Evolutionary conservation across 2,329 filamentous ascomycete genomes (phyloP).

Genomic region (Penicillium palitans): DNA sequence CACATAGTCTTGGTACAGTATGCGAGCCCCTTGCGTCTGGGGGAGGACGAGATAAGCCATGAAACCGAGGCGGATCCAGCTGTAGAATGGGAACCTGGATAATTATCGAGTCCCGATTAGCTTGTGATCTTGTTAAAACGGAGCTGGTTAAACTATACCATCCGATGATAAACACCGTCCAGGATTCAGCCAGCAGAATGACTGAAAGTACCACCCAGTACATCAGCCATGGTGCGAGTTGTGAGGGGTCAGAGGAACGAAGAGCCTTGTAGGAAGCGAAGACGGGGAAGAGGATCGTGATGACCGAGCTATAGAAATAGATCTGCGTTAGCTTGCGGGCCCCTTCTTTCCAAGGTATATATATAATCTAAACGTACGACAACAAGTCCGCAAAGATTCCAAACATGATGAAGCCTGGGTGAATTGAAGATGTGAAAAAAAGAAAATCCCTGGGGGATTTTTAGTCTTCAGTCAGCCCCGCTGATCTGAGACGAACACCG

Average conservation of each 20-base stretch:
- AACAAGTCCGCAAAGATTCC: slow-evolving; percentile 74
- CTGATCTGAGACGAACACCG: slow-evolving; percentile 10
- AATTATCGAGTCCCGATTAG: slow-evolving; percentile 4
- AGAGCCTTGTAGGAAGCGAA: slow-evolving; percentile 98
- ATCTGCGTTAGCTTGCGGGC: slow-evolving; percentile 16
- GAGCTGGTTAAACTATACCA: slow-evolving; percentile 56
- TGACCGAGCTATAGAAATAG: slow-evolving; percentile 64
- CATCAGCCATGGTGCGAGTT: slow-evolving; percentile 97
- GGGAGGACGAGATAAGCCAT: slow-evolving; percentile 95
- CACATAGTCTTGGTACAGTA: slow-evolving; percentile 80
- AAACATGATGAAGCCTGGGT: slow-evolving; percentile 60
- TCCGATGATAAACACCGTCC: slow-evolving; percentile 79
- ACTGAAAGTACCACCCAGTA: slow-evolving; percentile 95
- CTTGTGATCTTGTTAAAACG: background rate
- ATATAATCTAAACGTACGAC: slow-evolving; percentile 60
- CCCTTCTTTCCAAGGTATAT: background rate
- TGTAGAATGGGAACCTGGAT: slow-evolving; percentile 82
- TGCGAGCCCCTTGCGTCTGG: slow-evolving; percentile 87
- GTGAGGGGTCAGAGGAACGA: slow-evolving; percentile 83
- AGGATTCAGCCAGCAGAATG: slow-evolving; percentile 78
- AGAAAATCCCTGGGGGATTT: slow-evolving; percentile 9
- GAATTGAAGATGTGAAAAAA: slow-evolving; percentile 3
- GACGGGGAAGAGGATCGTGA: slow-evolving; percentile 89
- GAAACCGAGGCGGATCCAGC: slow-evolving; percentile 82
- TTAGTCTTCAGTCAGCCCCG: slow-evolving; percentile 10